Conservation (phyloP, 2,329 filamentous ascomycete species). For the Fusarium longipes region DNA sequence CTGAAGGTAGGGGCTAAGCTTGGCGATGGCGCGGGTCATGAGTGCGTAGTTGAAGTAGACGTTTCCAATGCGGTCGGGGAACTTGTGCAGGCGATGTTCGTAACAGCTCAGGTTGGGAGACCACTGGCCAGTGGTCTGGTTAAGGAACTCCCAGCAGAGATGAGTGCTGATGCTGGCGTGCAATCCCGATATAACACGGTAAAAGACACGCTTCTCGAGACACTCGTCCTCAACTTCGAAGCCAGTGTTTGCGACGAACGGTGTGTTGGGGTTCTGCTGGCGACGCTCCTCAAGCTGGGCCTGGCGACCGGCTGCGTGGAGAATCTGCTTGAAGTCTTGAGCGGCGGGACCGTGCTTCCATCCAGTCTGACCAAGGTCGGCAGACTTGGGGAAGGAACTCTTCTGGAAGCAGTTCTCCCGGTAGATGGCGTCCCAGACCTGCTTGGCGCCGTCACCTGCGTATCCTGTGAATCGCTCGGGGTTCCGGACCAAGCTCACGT, state of each 20-base stretch:
- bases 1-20: constrained; percentile 83
- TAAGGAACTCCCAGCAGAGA: constrained; percentile 94
- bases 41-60: constrained; percentile 99
- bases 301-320: constrained; percentile 69
- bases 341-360: constrained; percentile 64
- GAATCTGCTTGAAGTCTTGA: constrained; percentile 70
- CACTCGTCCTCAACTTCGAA: constrained; percentile 90
- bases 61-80: constrained; percentile 94
- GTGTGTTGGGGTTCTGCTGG: constrained; percentile 60
- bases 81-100: constrained; percentile 81
- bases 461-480: constrained; percentile 97
- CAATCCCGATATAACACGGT: constrained; percentile 95
- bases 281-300: constrained; percentile 68
- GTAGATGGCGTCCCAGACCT: constrained; percentile 98
- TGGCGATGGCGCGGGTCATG: constrained; percentile 90
- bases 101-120: constrained; percentile 91
- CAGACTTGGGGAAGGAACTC: constrained; percentile 71
- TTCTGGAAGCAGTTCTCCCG: constrained; percentile 94
- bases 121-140: constrained; percentile 95
- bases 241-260: constrained; percentile 70
- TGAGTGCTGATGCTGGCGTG: constrained; percentile 97
- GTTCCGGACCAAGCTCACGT: constrained; percentile 93
- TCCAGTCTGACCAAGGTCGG: constrained; percentile 61
- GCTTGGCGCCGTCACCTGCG: constrained; percentile 81
- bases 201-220: constrained; percentile 98